These are phyloP conservation scores for Coriaria nepalensis DNA, from an alignment of 306 rosid species.

Conservation along the genomic window DNA sequence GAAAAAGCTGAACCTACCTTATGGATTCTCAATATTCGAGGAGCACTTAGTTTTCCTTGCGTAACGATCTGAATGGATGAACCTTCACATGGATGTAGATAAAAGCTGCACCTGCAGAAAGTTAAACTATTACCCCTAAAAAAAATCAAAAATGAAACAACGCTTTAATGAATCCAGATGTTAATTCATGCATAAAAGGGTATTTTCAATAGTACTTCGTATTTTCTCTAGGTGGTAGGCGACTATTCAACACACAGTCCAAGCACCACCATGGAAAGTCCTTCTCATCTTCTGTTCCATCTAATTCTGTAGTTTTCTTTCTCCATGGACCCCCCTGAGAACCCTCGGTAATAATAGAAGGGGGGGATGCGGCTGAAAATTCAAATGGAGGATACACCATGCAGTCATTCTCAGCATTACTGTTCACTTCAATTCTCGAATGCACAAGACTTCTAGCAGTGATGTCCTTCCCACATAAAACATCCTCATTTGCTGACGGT, in stretches of 20 bases:
- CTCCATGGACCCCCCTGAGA: conserved; percentile 96
- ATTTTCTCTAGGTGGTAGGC: conserved; percentile 87
- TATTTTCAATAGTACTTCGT: conserved; percentile 41
- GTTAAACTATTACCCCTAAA: not conserved
- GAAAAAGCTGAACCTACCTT: conserved; percentile 41
- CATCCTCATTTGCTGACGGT: conserved; percentile 69
- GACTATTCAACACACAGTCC: conserved; percentile 77
- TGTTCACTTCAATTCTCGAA: conserved; percentile 69
- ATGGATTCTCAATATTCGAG: conserved; percentile 89
- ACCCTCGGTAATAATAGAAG: conserved; percentile 92
- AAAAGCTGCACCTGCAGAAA: conserved; percentile 81
- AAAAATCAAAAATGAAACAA: too few species aligned
- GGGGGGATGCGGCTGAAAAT: conserved; percentile 71
- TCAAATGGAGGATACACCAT: conserved; percentile 89
- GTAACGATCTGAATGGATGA: conserved; percentile 77
- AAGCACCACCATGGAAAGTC: conserved; percentile 96
- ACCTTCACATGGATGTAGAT: conserved; percentile 91
- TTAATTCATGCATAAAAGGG: too few species aligned
- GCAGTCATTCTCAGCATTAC: conserved; percentile 64
- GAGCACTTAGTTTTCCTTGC: conserved; percentile 96
- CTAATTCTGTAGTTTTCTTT: conserved; percentile 74
- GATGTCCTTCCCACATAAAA: conserved; percentile 64
- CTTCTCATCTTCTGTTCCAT: conserved; percentile 91
- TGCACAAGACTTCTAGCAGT: conserved; percentile 58
- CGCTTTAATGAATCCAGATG: too few species aligned